phyloP scores from a whole-genome alignment of 2,329 filamentous ascomycete species.

The Pseudogymnoascus sp. region DNA sequence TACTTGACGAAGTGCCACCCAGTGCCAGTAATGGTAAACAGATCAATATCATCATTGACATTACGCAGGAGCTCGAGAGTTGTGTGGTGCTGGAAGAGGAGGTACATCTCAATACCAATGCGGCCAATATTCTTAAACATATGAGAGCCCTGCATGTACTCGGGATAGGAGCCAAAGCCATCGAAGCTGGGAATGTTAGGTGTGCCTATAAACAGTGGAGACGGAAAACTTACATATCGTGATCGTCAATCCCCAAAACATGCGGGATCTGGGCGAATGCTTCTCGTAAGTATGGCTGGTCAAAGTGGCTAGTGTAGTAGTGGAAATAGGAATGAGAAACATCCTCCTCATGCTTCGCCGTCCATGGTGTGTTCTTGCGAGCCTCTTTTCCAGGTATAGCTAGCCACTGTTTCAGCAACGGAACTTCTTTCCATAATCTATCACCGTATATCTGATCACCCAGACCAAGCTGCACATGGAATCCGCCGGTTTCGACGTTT shows the following conservation, averaged over 20 bases:
- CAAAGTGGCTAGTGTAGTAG: constrained; percentile 97
- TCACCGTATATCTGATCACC: constrained; percentile 96
- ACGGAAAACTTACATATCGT: constrained; percentile 74
- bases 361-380: constrained; percentile 84
- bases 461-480: constrained; percentile 85
- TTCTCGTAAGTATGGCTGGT: constrained; percentile 88
- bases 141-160: constrained; percentile 95
- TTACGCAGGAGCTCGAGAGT: constrained; percentile 89
- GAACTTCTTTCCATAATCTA: constrained; percentile 91
- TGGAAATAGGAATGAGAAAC: constrained; percentile 96
- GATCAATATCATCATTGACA: constrained; percentile 75
- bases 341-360: constrained; percentile 89
- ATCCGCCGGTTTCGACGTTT: constrained; percentile 91
- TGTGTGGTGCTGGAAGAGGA: constrained; percentile 96
- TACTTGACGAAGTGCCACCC: constrained; percentile 99
- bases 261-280: constrained; percentile 97
- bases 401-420: constrained; percentile 89
- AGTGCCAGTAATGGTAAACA: constrained; percentile 94
- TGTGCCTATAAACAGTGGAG: constrained; percentile 8
- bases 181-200: constrained; percentile 61
- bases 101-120: constrained; percentile 93
- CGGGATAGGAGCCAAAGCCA: constrained; percentile 92
- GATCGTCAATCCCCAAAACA: constrained; percentile 85
- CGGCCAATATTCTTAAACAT: constrained; percentile 98
- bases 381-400: constrained; percentile 88